Evolutionary conservation across 768 basidiomycete genomes (phyloP).

Genomic region (Tremella yokohamensis): DNA sequence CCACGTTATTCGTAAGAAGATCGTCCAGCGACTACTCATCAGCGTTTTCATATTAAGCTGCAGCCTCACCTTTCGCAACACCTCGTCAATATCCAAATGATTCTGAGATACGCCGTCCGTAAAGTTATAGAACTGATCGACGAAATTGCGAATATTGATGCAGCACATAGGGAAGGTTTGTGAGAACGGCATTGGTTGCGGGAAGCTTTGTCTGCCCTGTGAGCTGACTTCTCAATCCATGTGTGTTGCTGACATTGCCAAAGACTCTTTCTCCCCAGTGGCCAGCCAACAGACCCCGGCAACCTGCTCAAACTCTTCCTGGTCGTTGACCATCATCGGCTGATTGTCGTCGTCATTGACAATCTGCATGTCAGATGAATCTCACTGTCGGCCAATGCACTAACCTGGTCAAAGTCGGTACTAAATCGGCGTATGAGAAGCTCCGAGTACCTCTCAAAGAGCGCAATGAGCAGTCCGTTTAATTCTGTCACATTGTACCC

Average conservation of each 20-base stretch:
- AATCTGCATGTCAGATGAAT: slow-evolving; percentile 56
- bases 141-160: slow-evolving; percentile 81
- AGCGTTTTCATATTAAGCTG: background rate
- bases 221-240: background rate
- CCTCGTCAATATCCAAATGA: slow-evolving; percentile 83
- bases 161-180: slow-evolving; percentile 93
- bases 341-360: slow-evolving; percentile 81
- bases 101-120: slow-evolving; percentile 91
- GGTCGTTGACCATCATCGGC: slow-evolving; percentile 67
- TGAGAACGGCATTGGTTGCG: slow-evolving; percentile 84
- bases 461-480: slow-evolving; percentile 73
- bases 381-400: too few relatives aligned
- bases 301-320: slow-evolving; percentile 65
- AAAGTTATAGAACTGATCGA: slow-evolving; percentile 94
- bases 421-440: slow-evolving; percentile 78
- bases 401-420: slow-evolving; percentile 72
- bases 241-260: slow-evolving; percentile 42
- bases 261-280: slow-evolving; percentile 61
- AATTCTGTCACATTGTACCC: slow-evolving; percentile 79
- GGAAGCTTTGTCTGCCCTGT: slow-evolving; percentile 59
- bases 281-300: slow-evolving; percentile 80
- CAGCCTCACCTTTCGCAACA: slow-evolving; percentile 71
- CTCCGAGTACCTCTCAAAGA: slow-evolving; percentile 85
- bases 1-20: slow-evolving; percentile 66
- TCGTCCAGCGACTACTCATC: slow-evolving; percentile 71